Base-by-base conservation (phyloP, 225 moss, liverwort and hornwort genomes). In the Marchantia polymorpha region DNA sequence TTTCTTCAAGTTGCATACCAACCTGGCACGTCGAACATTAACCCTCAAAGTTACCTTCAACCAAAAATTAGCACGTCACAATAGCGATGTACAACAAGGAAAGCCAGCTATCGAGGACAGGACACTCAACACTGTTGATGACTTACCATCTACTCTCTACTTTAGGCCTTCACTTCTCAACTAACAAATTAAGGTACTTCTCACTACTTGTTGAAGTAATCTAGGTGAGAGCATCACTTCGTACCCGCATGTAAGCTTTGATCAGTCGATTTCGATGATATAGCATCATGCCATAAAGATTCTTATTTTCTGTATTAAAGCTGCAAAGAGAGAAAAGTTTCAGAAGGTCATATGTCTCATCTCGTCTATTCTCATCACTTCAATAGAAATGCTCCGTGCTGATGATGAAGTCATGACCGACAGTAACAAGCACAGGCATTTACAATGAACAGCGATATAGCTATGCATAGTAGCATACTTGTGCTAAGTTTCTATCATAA, bases 171-270 rank as follows among this genome's bases (percentile, higher is more conserved):
- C 22, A 22, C 23, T 4, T 23, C 7, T n/a, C 39, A 22, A 69
- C 46, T 17, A 48, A 16, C 20, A 50, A 39, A 39, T 5, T 39
- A 20, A 49, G 8, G 12, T 50, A 20, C 19, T n/a, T 9, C 19
- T n/a, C 20, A 51, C 15, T 3, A 6, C 0, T 14, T 71, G 50
- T 15, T 49, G 49, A 19, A 69, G 19, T 27, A 19, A 12, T 20
- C 51, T 53, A 25, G 39, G 73, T 53, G 15, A 55, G 15, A 73
- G 27, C 13, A 29, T 26, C 29, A 15, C 54, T 26, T 68, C 82
- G 79, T 64, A 89, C 89, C 89, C 86, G 83, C 89, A 89, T 86
- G 53, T 89, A 89, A 29, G 89, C 83, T 76, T 89, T 89, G 80
- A 89, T 89, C 23, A 89, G 71, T 29, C 89, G 82, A 82, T 89